Evolutionary conservation across 805 yeast genomes (phyloP), one percentile per base, ranked within the genome.

Genomic region (Yarrowia sp.): DNA sequence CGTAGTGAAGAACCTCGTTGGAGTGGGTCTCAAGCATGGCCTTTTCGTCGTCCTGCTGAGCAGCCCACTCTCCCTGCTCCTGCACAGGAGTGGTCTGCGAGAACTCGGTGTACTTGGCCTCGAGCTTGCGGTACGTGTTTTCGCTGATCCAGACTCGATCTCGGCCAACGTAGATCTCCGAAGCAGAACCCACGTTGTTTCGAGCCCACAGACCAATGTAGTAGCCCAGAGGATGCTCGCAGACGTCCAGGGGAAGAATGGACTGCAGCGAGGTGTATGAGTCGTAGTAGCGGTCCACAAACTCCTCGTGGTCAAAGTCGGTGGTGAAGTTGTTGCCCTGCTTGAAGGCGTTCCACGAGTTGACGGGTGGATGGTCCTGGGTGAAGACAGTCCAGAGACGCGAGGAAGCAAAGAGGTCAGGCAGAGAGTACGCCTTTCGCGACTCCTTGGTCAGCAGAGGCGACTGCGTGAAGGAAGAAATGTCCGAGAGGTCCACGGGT

Each of bases 71-170:
- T 2, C 42, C 42, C 42, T 51, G 58, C 13, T 51, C 58, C n/a
- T 51, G 58, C 6, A 51, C 58, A 18, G 58, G 58, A 16, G 58
- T 51, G 24, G 42, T 32, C 33, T 51, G 58, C 2, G 42, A 64
- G 13, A 66, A 44, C 22, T 64, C 66, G 1, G 56, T 38, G 19
- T 61, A 36, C 19, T 39, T 61, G 16, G 66, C 64, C 51, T 75
- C 78, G 2, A 76, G 66, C 18, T 71, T 71, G n/a, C 69, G 62
- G 77, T 77, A 76, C 1, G 72, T 72, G 7, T 56, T 62, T 53
- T 76, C 79, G 18, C 72, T 66, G n/a, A 76, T 41, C 70, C 78
- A 76, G 7, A 76, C 66, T 2, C 77, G 69, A 46, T 67, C 66
- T n/a, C 65, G 66, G 9, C 79, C 79, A 32, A 66, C 66, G 65